These are phyloP conservation scores for Cucurbita argyrosperma DNA, from an alignment of 306 rosid genomes.

Conservation along the genomic window DNA sequence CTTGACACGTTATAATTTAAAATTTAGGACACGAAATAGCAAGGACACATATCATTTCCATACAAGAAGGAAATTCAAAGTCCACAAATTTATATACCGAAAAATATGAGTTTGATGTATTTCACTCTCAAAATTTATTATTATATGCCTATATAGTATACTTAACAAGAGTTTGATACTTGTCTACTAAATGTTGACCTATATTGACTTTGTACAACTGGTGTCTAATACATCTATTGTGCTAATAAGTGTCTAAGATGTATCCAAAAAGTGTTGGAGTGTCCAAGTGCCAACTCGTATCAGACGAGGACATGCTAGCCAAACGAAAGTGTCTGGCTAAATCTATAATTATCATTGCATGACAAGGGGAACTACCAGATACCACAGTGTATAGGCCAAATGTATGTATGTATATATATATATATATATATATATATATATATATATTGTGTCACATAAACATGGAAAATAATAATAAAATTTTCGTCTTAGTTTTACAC, in stretches of 20 bases:
- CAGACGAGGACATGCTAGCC: not conserved
- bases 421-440: too few relatives aligned
- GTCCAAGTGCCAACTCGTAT: not conserved
- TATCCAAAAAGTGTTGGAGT: not conserved
- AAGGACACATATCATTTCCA: not conserved
- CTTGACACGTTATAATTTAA: too few relatives aligned
- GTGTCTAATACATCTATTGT: not conserved
- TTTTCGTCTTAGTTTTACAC: not conserved
- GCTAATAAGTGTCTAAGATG: too few relatives aligned
- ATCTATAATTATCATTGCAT: not conserved
- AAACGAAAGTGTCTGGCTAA: not conserved
- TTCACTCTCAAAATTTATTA: not conserved
- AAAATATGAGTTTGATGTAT: too few relatives aligned
- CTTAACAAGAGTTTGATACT: too few relatives aligned
- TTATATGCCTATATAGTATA: not conserved
- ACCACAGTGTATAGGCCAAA: too few relatives aligned
- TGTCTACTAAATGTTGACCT: not conserved
- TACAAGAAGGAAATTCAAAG: not conserved
- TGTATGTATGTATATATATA: too few relatives aligned
- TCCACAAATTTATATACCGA: not conserved
- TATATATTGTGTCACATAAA: not conserved
- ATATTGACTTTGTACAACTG: not conserved
- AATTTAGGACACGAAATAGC: not conserved
- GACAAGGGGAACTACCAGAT: not conserved
- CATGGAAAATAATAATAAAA: not conserved